Evolutionary conservation across 441 rosid species (phyloP).

Genomic region (California macrophylla): DNA sequence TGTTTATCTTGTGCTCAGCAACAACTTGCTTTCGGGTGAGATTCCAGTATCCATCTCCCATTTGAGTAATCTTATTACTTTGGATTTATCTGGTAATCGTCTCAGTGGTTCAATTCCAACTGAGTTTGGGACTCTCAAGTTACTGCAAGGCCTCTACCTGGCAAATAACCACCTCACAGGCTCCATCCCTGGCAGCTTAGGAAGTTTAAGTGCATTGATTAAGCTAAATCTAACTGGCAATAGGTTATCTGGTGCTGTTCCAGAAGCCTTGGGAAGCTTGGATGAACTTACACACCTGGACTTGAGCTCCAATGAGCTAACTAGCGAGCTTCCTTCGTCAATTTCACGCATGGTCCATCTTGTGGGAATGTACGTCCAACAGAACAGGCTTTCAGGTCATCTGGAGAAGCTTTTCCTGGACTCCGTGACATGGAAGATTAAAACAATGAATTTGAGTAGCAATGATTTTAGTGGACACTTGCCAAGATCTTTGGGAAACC

Average conservation of each 20-base stretch:
- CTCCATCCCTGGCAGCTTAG: constrained; percentile 54
- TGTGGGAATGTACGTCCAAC: constrained; percentile 65
- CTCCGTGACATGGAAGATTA: constrained; percentile 54
- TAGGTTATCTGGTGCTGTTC: constrained; percentile 46
- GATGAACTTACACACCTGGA: constrained; percentile 72
- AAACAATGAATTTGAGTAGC: constrained; percentile 52
- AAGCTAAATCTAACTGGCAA: constrained; percentile 73
- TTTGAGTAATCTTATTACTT: constrained; percentile 49
- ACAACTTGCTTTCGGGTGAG: constrained; percentile 59
- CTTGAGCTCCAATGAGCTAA: constrained; percentile 57
- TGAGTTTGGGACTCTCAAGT: constrained; percentile 37
- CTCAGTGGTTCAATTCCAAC: constrained; percentile 49
- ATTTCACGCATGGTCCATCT: constrained; percentile 56
- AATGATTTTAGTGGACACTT: constrained; percentile 43
- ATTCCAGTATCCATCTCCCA: constrained; percentile 62
- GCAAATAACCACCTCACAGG: constrained; percentile 72
- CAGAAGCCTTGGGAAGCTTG: constrained; percentile 57
- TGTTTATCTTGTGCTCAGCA: constrained; percentile 49
- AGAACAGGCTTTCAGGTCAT: constrained; percentile 49
- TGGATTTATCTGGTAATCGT: constrained; percentile 62
- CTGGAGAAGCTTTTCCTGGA: constrained; percentile 34
- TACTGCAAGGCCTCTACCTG: constrained; percentile 73
- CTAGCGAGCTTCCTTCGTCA: constrained; percentile 54
- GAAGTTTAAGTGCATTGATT: constrained; percentile 52
- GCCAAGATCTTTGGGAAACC: constrained; percentile 54